phyloP scores from a whole-genome alignment of 192 early-diverging fungal genomes.

The Coemansia sp. region DNA sequence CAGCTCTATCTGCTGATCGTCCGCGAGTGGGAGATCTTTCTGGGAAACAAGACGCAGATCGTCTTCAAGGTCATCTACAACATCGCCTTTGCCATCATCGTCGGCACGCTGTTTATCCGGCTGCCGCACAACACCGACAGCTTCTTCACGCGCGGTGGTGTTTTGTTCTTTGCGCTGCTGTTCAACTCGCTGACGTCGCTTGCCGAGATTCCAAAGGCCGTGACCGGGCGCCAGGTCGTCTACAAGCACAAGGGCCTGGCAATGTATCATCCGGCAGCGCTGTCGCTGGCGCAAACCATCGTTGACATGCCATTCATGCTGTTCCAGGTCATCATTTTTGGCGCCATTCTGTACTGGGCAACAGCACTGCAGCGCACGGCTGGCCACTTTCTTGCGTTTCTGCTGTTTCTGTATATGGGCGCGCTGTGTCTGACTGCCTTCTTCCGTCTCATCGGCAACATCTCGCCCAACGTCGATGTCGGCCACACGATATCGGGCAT shows the following conservation, averaged over 20 bases:
- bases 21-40: constrained; percentile 67
- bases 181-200: constrained; percentile 71
- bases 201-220: constrained; percentile 66
- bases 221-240: constrained; percentile 69
- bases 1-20: constrained; percentile 62
- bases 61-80: constrained; percentile 61
- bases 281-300: constrained; percentile 25
- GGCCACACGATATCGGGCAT: constrained; percentile 63
- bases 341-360: constrained; percentile 62
- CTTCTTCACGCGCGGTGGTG: constrained; percentile 61
- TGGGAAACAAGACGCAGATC: constrained; percentile 56
- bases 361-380: constrained; percentile 56
- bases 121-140: constrained; percentile 59
- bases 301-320: constrained; percentile 57
- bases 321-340: constrained; percentile 56
- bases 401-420: constrained; percentile 56
- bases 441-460: constrained; percentile 60
- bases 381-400: constrained; percentile 60
- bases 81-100: constrained; percentile 68
- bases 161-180: constrained; percentile 60
- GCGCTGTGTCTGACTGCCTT: constrained; percentile 53
- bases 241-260: constrained; percentile 78
- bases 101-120: constrained; percentile 69
- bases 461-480: constrained; percentile 58
- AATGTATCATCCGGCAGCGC: constrained; percentile 45